Conservation (phyloP, 2,329 filamentous ascomycete species). For the Pseudonectria foliicola region DNA sequence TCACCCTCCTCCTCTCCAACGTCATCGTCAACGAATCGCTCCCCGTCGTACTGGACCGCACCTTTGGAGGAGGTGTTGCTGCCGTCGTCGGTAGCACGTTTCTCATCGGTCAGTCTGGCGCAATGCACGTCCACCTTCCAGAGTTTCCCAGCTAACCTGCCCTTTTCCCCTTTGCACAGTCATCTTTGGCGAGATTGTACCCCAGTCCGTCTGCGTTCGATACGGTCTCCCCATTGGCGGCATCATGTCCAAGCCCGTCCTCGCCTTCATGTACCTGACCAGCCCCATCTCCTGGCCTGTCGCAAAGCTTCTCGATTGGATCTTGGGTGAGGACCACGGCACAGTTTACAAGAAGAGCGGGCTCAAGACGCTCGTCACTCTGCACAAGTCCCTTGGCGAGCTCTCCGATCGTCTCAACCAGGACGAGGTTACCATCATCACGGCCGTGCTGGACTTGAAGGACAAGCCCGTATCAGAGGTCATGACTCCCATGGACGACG, state of each 20-base stretch:
- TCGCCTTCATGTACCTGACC: conserved; percentile 86
- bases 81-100: conserved; percentile 90
- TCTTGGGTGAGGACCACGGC: conserved; percentile 90
- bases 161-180: conserved; percentile 45
- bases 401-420: conserved; percentile 86
- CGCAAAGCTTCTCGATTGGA: conserved; percentile 87
- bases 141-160: conserved; percentile 10
- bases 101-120: conserved; percentile 65
- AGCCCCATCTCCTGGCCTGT: conserved; percentile 88
- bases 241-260: conserved; percentile 83
- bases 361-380: conserved; percentile 87
- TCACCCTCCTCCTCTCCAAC: conserved; percentile 88
- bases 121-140: no score
- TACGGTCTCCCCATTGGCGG: conserved; percentile 93
- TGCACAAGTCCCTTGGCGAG: conserved; percentile 86
- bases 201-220: conserved; percentile 92
- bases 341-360: conserved; percentile 98
- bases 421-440: conserved; percentile 98
- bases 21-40: conserved; percentile 97
- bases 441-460: conserved; percentile 90
- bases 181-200: conserved; percentile 95
- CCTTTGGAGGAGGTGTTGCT: conserved; percentile 87
- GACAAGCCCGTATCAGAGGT: conserved; percentile 91
- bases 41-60: conserved; percentile 89
- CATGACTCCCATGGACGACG: conserved; percentile 98